Base-by-base conservation (phyloP, 805 yeast genomes). In the Candida nemodendra region DNA sequence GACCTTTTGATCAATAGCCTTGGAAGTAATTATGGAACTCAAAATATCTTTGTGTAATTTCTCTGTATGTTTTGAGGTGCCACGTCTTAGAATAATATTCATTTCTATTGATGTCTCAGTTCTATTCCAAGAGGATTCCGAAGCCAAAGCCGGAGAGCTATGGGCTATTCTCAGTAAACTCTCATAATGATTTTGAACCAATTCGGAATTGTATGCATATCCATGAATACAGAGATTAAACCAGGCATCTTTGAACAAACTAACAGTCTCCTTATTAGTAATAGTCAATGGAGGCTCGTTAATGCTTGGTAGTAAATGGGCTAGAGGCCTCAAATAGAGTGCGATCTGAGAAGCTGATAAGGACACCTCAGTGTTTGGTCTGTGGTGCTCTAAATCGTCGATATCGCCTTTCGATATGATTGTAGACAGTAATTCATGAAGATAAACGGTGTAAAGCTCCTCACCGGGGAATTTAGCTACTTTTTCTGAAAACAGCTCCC, bases 211-310 rank as follows among this genome's bases (percentile, higher is more conserved):
- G 38, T 69, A 68, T n/a, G 79, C 74, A 57, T 81, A 88, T 0
- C 99, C 99, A 61, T 93, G 96, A 18, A 90, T 84, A 4, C 82
- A 91, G 72, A 93, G 69, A 54, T 91, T 93, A 60, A 87, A 88
- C 99, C 99, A 93, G 30, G 88, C 79, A 60, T 93, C 84, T 54
- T 95, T 75, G 68, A 91, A 87, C 42, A 81, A 66, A 31, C 74
- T 71, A 32, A 79, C 65, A 1, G 78, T 65, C 2, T 65, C 66
- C 27, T 76, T 75, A 45, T 81, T 77, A 7, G 57, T 59, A 52
- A 72, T 47, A 12, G 54, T 55, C 16, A 67, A 51, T 0, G 84
- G 78, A 4, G 56, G 48, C 19, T 71, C 70, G 23, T 68, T 67
- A 5, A 72, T 68, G 25, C 67, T 64, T 3, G 96, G 96, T 38